These are phyloP conservation scores for Sphaerulina populicola DNA, from an alignment of 2,329 filamentous ascomycete species.

Conservation along the genomic window DNA sequence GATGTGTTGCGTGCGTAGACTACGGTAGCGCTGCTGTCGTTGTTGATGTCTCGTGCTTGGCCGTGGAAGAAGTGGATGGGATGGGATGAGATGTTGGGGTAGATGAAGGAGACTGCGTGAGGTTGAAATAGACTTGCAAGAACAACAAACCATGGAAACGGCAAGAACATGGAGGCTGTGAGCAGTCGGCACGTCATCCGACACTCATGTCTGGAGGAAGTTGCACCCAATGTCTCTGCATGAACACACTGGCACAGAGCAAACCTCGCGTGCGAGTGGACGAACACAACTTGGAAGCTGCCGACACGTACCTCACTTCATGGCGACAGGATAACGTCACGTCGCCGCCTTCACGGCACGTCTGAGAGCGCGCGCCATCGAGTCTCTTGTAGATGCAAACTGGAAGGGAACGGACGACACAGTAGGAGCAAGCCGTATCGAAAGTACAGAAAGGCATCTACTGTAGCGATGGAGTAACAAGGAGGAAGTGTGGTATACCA, in stretches of 20 bases:
- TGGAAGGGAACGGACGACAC: not conserved
- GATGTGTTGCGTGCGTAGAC: not conserved
- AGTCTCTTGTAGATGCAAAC: not conserved
- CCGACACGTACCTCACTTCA: not conserved
- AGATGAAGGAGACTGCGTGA: not conserved
- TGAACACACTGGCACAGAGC: too few relatives aligned
- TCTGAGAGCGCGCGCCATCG: not conserved
- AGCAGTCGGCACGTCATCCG: too few relatives aligned
- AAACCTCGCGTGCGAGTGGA: not conserved
- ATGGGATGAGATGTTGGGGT: not conserved
- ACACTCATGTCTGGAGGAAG: too few relatives aligned
- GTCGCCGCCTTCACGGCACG: not conserved
- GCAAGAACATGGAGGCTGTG: too few relatives aligned
- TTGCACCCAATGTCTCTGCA: too few relatives aligned
- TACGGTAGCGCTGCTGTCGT: not conserved
- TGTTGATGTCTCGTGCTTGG: not conserved
- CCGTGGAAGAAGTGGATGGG: not conserved
- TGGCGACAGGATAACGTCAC: not conserved
- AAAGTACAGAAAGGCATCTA: not conserved
- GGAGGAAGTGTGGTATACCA: not conserved
- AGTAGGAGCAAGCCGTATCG: not conserved
- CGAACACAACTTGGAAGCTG: not conserved
- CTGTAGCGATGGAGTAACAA: not conserved
- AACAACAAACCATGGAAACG: too few relatives aligned
- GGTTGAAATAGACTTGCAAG: too few relatives aligned